Percentiles rank a stretch among this genome's conserved stretches.
Conservation (phyloP, 345 rosid species). For the Syzygium aqueum region DNA sequence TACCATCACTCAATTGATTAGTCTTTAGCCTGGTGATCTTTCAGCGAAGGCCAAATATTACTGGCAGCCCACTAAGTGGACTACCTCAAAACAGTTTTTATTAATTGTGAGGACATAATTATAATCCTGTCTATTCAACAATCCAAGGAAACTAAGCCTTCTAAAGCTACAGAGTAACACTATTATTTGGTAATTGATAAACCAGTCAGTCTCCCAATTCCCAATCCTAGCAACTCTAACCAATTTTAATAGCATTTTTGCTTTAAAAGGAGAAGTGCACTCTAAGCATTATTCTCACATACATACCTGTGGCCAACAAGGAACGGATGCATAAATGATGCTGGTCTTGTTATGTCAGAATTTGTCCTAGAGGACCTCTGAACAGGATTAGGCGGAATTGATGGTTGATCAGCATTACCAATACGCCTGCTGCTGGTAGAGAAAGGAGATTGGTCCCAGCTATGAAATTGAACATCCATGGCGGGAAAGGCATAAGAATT, state of each 20-base stretch:
- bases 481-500: slow-evolving; percentile 64
- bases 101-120: neutral
- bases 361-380: slow-evolving; percentile 52
- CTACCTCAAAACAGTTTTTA: neutral
- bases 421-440: slow-evolving; percentile 52
- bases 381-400: slow-evolving; percentile 32
- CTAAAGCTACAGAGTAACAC: neutral
- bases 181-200: neutral
- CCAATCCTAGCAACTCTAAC: neutral
- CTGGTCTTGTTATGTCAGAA: slow-evolving; percentile 62
- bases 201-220: neutral
- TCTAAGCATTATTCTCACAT: neutral
- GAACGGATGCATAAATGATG: slow-evolving; percentile 69
- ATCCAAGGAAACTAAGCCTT: neutral
- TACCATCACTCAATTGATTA: neutral
- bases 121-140: neutral
- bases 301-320: slow-evolving; percentile 73
- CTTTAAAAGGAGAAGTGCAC: neutral
- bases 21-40: neutral
- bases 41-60: neutral
- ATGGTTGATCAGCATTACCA: slow-evolving; percentile 47
- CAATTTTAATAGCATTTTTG: neutral
- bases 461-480: slow-evolving; percentile 66
- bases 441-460: slow-evolving; percentile 68
- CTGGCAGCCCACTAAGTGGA: neutral